Conservation (phyloP, 1,284 basidiomycete species). For the Farysia itapuensis region DNA sequence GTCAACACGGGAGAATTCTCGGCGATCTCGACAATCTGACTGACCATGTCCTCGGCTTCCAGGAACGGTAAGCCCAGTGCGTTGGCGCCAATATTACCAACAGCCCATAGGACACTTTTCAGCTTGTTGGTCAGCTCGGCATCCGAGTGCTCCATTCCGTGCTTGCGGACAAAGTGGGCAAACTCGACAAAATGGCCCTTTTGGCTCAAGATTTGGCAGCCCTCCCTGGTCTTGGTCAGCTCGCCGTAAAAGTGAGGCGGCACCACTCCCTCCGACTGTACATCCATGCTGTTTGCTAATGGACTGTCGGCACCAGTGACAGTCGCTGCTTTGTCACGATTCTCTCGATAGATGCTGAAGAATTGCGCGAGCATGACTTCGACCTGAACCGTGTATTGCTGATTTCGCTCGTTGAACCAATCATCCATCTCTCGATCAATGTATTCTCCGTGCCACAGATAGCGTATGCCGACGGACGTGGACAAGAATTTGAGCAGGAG, state of each 20-base stretch:
- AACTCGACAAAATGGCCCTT: constrained; percentile 91
- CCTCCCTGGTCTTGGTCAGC: constrained; percentile 91
- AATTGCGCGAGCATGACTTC: constrained; percentile 80
- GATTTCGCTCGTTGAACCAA: constrained; percentile 83
- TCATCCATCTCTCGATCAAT: constrained; percentile 92
- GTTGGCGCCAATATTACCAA: constrained; percentile 90
- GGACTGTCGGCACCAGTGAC: no score
- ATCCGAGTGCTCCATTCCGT: constrained; percentile 82
- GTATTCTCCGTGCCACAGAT: constrained; percentile 85
- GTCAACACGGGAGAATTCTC: constrained; percentile 85
- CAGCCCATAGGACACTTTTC: constrained; percentile 94
- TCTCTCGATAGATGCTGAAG: constrained; percentile 65
- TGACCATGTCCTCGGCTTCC: constrained; percentile 90
- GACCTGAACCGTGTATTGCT: constrained; percentile 80
- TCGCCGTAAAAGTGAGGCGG: constrained; percentile 97
- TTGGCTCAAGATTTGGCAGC: constrained; percentile 83
- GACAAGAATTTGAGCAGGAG: constrained; percentile 87
- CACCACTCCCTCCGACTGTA: constrained; percentile 70
- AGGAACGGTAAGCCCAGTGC: constrained; percentile 88
- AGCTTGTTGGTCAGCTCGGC: constrained; percentile 79
- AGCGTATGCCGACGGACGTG: constrained; percentile 86
- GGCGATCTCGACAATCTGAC: constrained; percentile 85
- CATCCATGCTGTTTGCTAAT: constrained; percentile 1
- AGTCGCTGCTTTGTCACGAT: background rate
- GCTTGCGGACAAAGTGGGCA: constrained; percentile 81